Conservation (phyloP, 164 flowering plant species). For the Umbilicus rupestris region DNA sequence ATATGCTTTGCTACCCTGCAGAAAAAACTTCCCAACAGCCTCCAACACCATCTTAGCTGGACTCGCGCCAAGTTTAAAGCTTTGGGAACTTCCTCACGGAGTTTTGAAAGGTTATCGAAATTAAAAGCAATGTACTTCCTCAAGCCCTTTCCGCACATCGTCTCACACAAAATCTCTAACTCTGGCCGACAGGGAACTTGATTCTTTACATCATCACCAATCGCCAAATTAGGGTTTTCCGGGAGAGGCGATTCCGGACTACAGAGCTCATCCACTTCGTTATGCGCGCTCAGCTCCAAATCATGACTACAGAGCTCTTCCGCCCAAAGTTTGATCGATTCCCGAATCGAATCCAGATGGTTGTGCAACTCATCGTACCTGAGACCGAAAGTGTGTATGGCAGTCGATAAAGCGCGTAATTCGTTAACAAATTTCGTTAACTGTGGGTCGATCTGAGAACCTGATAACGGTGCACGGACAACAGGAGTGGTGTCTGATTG, state of each 20-base stretch:
- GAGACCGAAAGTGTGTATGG: slow-evolving; percentile 23
- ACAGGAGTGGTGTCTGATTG: background rate
- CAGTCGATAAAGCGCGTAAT: slow-evolving; percentile 23
- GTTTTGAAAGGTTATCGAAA: slow-evolving; percentile 11
- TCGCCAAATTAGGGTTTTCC: background rate
- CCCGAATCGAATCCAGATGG: slow-evolving; percentile 34
- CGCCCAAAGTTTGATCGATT: slow-evolving; percentile 13
- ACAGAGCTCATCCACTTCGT: background rate
- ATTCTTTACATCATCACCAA: background rate
- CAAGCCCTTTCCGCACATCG: slow-evolving; percentile 27
- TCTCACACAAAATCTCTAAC: slow-evolving; percentile 21
- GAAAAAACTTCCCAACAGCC: slow-evolving; percentile 36
- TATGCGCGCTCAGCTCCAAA: background rate
- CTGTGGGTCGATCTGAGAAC: background rate
- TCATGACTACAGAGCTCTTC: background rate
- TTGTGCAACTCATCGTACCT: slow-evolving; percentile 31
- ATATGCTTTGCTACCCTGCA: slow-evolving; percentile 45
- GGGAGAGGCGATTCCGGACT: background rate
- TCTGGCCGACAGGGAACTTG: slow-evolving; percentile 17
- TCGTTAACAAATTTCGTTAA: slow-evolving; percentile 15
- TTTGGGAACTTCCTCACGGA: slow-evolving; percentile 28
- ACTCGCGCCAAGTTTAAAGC: slow-evolving; percentile 34
- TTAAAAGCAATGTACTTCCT: slow-evolving; percentile 25
- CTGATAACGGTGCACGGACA: background rate
- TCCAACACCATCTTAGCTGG: slow-evolving; percentile 37